Conservation (phyloP, 2,329 filamentous ascomycete genomes). For the Fusarium bulbicola region DNA sequence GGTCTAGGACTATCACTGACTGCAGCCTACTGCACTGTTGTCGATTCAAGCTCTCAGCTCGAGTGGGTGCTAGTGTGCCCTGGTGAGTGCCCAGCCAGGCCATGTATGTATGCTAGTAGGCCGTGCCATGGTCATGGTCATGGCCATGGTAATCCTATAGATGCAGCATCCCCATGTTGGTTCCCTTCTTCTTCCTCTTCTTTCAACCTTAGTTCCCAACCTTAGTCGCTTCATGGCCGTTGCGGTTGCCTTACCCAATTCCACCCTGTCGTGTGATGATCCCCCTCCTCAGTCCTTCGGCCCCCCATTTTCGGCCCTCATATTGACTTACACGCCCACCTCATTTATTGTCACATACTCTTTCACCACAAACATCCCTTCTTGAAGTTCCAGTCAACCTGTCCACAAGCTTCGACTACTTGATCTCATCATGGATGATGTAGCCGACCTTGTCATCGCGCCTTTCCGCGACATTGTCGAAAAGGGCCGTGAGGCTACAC, state of each 20-base stretch:
- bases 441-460: constrained; percentile 56
- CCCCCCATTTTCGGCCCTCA: constrained; percentile 27
- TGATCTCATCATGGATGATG: constrained; percentile 50
- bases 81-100: constrained; percentile 24
- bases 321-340: constrained; percentile 43
- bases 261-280: constrained; percentile 35
- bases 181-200: constrained; percentile 10
- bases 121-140: neutral
- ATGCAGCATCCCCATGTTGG: constrained; percentile 15
- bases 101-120: constrained; percentile 7
- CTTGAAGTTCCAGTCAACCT: neutral
- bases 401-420: neutral
- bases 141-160: neutral
- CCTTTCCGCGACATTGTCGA: constrained; percentile 64
- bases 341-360: constrained; percentile 2
- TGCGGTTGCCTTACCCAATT: constrained; percentile 12
- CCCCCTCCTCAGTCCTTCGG: constrained; percentile 11
- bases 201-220: constrained; percentile 2
- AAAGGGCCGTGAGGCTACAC: constrained; percentile 57
- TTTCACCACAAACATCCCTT: neutral
- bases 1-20: neutral
- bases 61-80: constrained; percentile 24
- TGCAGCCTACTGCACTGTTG: constrained; percentile 13
- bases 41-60: constrained; percentile 23
- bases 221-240: neutral